A percentile compares a stretch with the other conserved stretches of the same genome.
These are phyloP conservation scores for Ceratocystis papillata DNA, from an alignment of 2,329 filamentous ascomycete species.

Conservation along the genomic window DNA sequence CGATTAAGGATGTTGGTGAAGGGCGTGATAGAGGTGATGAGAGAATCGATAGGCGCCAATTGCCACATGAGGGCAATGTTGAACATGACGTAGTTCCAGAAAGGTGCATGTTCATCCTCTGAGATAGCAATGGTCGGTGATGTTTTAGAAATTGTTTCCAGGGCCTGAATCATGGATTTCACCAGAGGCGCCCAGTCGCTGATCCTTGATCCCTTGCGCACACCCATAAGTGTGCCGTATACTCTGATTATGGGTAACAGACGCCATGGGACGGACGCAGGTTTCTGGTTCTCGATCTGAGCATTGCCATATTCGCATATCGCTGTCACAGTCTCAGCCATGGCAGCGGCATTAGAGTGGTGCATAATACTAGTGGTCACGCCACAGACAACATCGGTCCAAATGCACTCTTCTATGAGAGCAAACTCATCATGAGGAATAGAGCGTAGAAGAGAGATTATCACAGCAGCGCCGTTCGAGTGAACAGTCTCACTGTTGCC, in stretches of 20 bases:
- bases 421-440: conserved; percentile 43
- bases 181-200: conserved; percentile 59
- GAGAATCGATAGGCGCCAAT: conserved; percentile 64
- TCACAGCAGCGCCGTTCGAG: conserved; percentile 46
- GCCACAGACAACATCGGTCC: conserved; percentile 60
- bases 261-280: conserved; percentile 23
- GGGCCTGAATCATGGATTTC: conserved; percentile 42
- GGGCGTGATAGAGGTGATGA: conserved; percentile 58
- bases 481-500: conserved; percentile 50
- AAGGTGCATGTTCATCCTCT: conserved; percentile 32
- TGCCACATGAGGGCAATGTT: conserved; percentile 59
- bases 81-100: conserved; percentile 51
- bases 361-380: conserved; percentile 74
- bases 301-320: conserved; percentile 43
- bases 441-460: conserved; percentile 41
- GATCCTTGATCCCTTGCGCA: conserved; percentile 70
- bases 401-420: conserved; percentile 39
- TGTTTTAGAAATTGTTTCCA: conserved; percentile 39
- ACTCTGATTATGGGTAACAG: conserved; percentile 43
- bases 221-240: conserved; percentile 60
- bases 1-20: conserved; percentile 55
- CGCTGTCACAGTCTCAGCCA: conserved; percentile 54
- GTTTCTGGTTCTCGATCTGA: conserved; percentile 30
- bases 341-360: conserved; percentile 63
- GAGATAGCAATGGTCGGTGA: conserved; percentile 30